A percentile compares a stretch with the other conserved stretches of the same genome.
phyloP scores from a whole-genome alignment of 176 grass and related monocot genomes.

The Triticum aestivum region IWGSC_CS_RefSeq_v2.1 NC_057795.1:462640941-462641440 shows the following conservation, averaged over 20 bases:
- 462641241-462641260: not conserved
- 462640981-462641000: not conserved
- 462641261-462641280: not conserved
- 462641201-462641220: not conserved
- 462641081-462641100: not conserved
- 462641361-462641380: not conserved
- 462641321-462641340: not conserved
- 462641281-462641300: not conserved
- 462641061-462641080: not conserved
- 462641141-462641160: not conserved
- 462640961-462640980: not conserved
- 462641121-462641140: not conserved
- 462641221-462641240: not conserved
- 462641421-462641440: constrained; percentile 62
- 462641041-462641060: not conserved
- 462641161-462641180: not conserved
- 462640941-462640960: not conserved
- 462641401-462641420: not conserved
- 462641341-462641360: not conserved
- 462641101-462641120: not conserved
- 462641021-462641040: not conserved
- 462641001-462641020: not conserved
- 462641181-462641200: not conserved
- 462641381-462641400: not conserved
- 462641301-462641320: not conserved